Base-by-base conservation (phyloP, 495 filamentous ascomycete genomes). In the Penicillium coffeae region DNA sequence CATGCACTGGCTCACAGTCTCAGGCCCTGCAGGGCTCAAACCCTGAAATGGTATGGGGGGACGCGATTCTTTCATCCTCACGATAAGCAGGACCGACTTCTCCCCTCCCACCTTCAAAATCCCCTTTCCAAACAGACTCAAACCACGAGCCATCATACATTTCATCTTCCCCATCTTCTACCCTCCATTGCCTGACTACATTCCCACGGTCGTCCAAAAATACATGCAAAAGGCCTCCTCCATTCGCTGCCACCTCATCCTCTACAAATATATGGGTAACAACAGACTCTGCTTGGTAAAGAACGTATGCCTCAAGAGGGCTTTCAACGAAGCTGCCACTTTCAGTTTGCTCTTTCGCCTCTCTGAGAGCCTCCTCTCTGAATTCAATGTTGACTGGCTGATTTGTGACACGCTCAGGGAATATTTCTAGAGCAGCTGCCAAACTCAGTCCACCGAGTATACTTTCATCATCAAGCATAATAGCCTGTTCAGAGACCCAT, bases 251-350 rank as follows among this genome's bases (percentile, higher is more conserved):
- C 1, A 37, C 48, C 5, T 45, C 37, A 43, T 41, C 30, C 21
- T 53, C 48, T 12, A 47, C 49, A 36, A 20, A 30, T 18, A 45
- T 30, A 38, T 34, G 21, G 25, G 37, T 42, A 42, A 48, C 69
- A 35, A 50, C 48, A 50, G 57, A 83, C 12, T 27, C 22, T 10
- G 25, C 25, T 10, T 30, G 25, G 10, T 30, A 30, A 4, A 30
- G 25, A 13, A 3, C 45, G 18, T 47, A 47, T 2, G 16, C 14
- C 18, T n/a, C 27, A 37, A 46, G 39, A 22, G 39, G 19, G 39
- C 22, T 42, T 25, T 42, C 43, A 36, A 21, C 43, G 10, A 39
- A 30, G 66, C 58, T 53, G 78, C 53, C 19, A 70, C 65, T 14
- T 74, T 52, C 35, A 77, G 69, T 12, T 15, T 38, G 19, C 8